Percentiles rank a stretch among this genome's conserved stretches.
Conservation (phyloP, 768 basidiomycete species). For the Lentinula guzmanii region DNA sequence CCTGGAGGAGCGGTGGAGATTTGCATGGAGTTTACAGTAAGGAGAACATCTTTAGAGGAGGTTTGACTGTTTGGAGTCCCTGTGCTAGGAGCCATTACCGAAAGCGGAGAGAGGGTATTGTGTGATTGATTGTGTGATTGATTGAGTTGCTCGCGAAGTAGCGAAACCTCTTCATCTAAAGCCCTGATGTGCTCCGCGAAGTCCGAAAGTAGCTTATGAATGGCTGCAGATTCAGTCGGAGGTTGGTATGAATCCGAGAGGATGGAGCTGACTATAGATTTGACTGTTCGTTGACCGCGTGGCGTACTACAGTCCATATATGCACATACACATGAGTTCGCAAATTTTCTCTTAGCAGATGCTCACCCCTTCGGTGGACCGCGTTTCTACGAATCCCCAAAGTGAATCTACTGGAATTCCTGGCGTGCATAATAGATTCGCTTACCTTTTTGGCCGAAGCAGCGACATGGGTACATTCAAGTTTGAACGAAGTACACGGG, state of each 20-base stretch:
- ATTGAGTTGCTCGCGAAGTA: background rate
- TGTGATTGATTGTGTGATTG: background rate
- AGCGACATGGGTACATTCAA: slow-evolving; percentile 34
- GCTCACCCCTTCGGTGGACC: slow-evolving; percentile 31
- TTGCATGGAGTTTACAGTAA: background rate
- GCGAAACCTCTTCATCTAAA: background rate
- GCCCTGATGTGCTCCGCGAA: background rate
- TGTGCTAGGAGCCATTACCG: background rate
- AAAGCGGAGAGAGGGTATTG: background rate
- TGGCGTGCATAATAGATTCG: background rate
- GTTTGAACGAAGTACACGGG: slow-evolving; percentile 27
- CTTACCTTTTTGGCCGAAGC: slow-evolving; percentile 28
- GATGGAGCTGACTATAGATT: background rate
- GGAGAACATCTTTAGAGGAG: background rate
- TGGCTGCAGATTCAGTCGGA: background rate
- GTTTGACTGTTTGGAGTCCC: background rate
- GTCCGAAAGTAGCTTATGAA: background rate
- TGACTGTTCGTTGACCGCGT: slow-evolving; percentile 16
- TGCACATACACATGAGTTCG: slow-evolving; percentile 15
- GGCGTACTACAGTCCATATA: slow-evolving; percentile 16
- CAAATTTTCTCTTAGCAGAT: background rate
- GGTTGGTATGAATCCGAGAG: background rate
- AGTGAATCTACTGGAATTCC: background rate
- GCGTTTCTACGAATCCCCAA: slow-evolving; percentile 25
- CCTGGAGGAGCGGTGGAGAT: background rate